Evolutionary conservation across 1,284 basidiomycete species (phyloP).

Genomic region (Flammula alnicola): DNA sequence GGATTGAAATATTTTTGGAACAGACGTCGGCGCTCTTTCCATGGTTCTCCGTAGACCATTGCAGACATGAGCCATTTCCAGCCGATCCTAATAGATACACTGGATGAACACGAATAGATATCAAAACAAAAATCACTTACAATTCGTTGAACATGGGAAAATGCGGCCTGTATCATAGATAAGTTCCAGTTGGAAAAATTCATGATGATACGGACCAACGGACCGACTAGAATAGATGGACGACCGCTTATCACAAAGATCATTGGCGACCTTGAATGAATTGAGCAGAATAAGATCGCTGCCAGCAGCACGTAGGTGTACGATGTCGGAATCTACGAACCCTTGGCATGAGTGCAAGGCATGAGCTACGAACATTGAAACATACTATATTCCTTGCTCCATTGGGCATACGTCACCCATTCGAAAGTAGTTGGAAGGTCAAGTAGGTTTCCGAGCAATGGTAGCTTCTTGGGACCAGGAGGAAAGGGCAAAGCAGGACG

Average conservation of each 20-base stretch:
- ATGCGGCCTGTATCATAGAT: conserved; percentile 14
- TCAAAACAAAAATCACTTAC: conserved; percentile 16
- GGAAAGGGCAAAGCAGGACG: conserved; percentile 28
- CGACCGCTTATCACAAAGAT: conserved; percentile 52
- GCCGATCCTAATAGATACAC: conserved; percentile 26
- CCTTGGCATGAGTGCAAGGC: no score
- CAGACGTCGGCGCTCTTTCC: conserved; percentile 31
- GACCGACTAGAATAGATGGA: conserved; percentile 53
- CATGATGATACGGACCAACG: conserved; percentile 14
- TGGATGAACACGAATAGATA: neutral
- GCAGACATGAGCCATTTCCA: conserved; percentile 33
- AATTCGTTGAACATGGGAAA: conserved; percentile 27
- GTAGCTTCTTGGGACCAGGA: conserved; percentile 37
- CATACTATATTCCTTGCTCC: conserved; percentile 27
- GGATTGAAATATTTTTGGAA: conserved; percentile 31
- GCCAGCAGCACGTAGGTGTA: conserved; percentile 30
- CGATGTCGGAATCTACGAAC: conserved; percentile 30
- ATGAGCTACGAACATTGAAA: neutral
- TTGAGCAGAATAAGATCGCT: conserved; percentile 43
- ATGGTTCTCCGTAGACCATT: conserved; percentile 32
- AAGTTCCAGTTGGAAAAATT: neutral
- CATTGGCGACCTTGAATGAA: conserved; percentile 43
- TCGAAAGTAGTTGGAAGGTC: conserved; percentile 36
- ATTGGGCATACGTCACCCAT: conserved; percentile 39
- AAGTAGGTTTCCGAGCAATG: conserved; percentile 37